Percentiles rank a stretch among this genome's conserved stretches.
These are phyloP conservation scores for Coniella vitis DNA, from an alignment of 2,329 filamentous ascomycete species.

Conservation along the genomic window DNA sequence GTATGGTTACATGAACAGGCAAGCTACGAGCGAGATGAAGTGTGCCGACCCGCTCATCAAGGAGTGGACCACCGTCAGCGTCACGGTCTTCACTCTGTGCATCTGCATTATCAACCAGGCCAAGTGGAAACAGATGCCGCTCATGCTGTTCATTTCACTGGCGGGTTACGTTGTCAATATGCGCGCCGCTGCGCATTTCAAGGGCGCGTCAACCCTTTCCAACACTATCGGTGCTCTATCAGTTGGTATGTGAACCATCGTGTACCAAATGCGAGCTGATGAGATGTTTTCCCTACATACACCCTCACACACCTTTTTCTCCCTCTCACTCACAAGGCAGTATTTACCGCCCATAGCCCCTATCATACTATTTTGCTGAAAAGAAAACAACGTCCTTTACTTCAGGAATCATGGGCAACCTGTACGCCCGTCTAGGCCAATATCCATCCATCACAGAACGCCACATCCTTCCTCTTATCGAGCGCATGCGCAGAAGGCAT, in stretches of 20 bases:
- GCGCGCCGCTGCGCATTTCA: background rate
- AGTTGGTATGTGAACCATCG: background rate
- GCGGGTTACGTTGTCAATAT: background rate
- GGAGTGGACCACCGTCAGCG: background rate
- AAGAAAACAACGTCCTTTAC: background rate
- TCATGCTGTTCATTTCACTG: background rate
- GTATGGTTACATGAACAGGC: too few species aligned
- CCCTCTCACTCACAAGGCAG: too few species aligned
- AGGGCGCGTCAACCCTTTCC: background rate
- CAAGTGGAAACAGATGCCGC: background rate
- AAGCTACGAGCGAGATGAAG: too few species aligned
- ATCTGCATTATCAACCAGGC: background rate
- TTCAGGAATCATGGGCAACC: background rate
- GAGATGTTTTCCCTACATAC: too few species aligned
- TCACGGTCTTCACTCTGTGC: background rate
- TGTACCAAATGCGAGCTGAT: background rate
- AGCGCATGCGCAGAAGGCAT: too few species aligned
- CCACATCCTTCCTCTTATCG: too few species aligned
- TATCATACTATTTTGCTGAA: background rate
- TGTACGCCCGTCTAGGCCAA: background rate
- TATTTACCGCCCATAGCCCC: background rate
- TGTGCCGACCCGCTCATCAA: too few species aligned
- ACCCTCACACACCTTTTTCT: too few species aligned
- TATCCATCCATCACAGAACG: background rate
- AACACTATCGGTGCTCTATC: background rate